Base-by-base conservation (phyloP, 169 alveolate genomes). In the Cryptosporidium tyzzeri region DNA sequence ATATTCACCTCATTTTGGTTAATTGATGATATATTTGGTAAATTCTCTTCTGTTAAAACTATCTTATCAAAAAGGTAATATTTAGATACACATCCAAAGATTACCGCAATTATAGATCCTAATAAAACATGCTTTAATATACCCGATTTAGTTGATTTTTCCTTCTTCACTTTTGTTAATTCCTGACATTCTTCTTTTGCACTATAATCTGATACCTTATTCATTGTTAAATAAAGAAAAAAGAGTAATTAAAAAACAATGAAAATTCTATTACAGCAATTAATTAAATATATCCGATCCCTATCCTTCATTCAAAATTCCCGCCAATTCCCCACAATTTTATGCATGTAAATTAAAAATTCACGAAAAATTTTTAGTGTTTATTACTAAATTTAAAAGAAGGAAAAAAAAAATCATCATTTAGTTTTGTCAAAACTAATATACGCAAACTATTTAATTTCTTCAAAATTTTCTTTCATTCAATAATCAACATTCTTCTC, bases 31-130 rank as follows among this genome's bases (percentile, higher is more conserved):
- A 21, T 48, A 48, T 44, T 44, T 23, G 31, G 67, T 8, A 21
- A 9, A 33, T 70, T 70, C 33, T 45, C 62, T 33, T 70, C 39
- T 2, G 26, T 26, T 39, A 45, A 4, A 12, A 45, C 48, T 2
- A 70, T 26, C 29, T 23, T n/a, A 70, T 48, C 44, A 39, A 35
- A 51, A 51, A 50, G 16, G 67, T 31, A 48, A 44, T 21, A 71
- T 44, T 50, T 29, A 50, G 61, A 71, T 45, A 44, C 21, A 35
- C 48, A 65, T 48, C 85, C 85, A 3, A 71, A 33, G 31, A 71
- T 18, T 23, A 71, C 61, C 31, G 85, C 61, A 14, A 71, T 50
- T 14, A 71, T 2, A 7, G 85, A 71, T 51, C 85, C 85, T 16
- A 71, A 45, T 29, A 71, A 18, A 48, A 71, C 21, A 35, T 71